A percentile compares a stretch with the other conserved stretches of the same genome.
Conservation (phyloP, 768 basidiomycete species). For the Suillus subalutaceus region DNA sequence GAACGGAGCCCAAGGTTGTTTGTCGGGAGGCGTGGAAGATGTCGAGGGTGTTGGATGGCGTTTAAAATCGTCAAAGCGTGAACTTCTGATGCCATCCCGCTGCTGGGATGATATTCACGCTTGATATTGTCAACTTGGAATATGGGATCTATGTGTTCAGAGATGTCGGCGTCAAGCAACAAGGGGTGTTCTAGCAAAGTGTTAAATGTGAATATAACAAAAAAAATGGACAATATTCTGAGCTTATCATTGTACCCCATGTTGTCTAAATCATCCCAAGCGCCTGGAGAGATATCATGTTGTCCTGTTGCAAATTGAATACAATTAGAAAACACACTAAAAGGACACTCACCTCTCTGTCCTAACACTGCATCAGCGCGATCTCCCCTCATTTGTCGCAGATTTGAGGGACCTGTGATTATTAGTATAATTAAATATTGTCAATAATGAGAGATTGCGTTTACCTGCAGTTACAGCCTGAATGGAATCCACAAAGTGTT, state of each 20-base stretch:
- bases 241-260: not conserved
- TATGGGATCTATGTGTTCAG: not conserved
- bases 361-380: not conserved
- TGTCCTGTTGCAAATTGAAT: not conserved
- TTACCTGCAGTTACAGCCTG: not conserved
- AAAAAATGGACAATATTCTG: not conserved
- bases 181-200: not conserved
- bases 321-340: not conserved
- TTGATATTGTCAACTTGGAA: slow-evolving; percentile 23
- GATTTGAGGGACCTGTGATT: not conserved
- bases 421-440: not conserved
- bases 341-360: not conserved
- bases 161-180: not conserved
- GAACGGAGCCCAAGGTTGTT: slow-evolving; percentile 26
- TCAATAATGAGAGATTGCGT: not conserved
- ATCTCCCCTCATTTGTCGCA: not conserved
- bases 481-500: not conserved
- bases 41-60: not conserved
- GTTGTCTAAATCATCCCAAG: not conserved
- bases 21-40: not conserved
- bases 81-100: slow-evolving; percentile 11
- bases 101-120: slow-evolving; percentile 26
- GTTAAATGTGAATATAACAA: not conserved
- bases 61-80: slow-evolving; percentile 21
- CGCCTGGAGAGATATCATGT: not conserved